Conservation (phyloP, 371 early-diverging fungal genomes). For the Mucor circinelloides region DNA sequence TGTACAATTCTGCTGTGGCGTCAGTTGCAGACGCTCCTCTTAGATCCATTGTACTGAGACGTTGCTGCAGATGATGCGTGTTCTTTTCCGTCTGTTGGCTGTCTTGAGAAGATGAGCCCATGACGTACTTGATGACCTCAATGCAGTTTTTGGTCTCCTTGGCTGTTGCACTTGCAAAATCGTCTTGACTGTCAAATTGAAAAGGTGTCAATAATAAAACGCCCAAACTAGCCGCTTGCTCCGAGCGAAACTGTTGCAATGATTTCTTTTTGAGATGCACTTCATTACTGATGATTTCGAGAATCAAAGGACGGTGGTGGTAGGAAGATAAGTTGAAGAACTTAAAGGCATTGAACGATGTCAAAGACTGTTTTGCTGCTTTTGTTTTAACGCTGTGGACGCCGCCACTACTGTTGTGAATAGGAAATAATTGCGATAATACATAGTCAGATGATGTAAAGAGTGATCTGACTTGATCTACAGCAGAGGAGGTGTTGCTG, state of each 20-base stretch:
- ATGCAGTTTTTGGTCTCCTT: constrained; percentile 14
- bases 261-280: constrained; percentile 56
- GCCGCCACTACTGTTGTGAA: constrained; percentile 9
- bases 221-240: constrained; percentile 70
- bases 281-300: constrained; percentile 65
- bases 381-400: background rate
- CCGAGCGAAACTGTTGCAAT: constrained; percentile 54
- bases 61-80: constrained; percentile 22
- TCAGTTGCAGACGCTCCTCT: background rate
- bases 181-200: constrained; percentile 12
- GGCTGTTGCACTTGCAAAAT: background rate
- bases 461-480: constrained; percentile 21
- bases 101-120: background rate
- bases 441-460: constrained; percentile 32
- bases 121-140: constrained; percentile 14
- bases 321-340: constrained; percentile 15
- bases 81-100: background rate
- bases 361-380: background rate
- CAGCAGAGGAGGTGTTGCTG: background rate
- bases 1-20: constrained; percentile 5
- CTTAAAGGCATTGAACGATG: background rate
- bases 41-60: constrained; percentile 1
- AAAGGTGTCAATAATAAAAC: constrained; percentile 44
- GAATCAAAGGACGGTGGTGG: constrained; percentile 41
- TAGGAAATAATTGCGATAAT: constrained; percentile 40